A percentile compares a stretch with the other conserved stretches of the same genome.
phyloP scores from a whole-genome alignment of 2,329 filamentous ascomycete species.

The Torrubiellomyces zombiae region DNA sequence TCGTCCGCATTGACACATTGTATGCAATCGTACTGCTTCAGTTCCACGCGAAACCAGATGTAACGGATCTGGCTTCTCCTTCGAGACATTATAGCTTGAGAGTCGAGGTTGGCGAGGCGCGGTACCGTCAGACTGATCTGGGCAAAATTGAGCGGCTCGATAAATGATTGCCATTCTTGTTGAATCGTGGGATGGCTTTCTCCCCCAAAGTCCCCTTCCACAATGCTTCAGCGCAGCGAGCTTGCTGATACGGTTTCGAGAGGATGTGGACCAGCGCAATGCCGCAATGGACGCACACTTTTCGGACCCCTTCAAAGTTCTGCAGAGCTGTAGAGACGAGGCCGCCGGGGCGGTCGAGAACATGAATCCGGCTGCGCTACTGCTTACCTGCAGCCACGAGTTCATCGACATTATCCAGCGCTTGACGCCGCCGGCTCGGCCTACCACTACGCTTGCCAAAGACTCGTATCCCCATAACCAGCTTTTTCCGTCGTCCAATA shows the following conservation, averaged over 20 bases:
- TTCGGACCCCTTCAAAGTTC: no score
- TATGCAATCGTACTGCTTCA: conserved; percentile 10
- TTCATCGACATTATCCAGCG: no score
- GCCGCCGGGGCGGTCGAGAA: no score
- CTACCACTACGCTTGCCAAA: no score
- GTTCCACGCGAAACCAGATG: conserved; percentile 14
- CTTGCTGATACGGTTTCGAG: conserved; percentile 6
- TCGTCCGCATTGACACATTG: conserved; percentile 4
- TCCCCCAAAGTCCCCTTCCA: conserved; percentile 1
- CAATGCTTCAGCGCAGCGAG: conserved; percentile 5
- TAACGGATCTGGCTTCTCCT: conserved; percentile 10
- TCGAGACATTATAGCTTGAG: conserved; percentile 10
- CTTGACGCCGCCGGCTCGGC: conserved; percentile 1
- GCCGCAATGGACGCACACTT: no score
- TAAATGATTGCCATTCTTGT: conserved; percentile 13
- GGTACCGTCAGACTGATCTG: conserved; percentile 13
- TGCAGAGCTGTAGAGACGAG: no score
- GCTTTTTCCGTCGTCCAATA: not conserved
- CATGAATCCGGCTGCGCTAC: no score
- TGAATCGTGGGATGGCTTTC: not conserved
- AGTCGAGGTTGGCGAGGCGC: conserved; percentile 11
- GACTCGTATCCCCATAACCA: not conserved
- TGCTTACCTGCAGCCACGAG: no score
- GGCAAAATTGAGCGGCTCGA: conserved; percentile 14
- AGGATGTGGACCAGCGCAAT: conserved; percentile 7